phyloP scores from a whole-genome alignment of 2,329 filamentous ascomycete species.

The Lasiodiplodia citricola region DNA sequence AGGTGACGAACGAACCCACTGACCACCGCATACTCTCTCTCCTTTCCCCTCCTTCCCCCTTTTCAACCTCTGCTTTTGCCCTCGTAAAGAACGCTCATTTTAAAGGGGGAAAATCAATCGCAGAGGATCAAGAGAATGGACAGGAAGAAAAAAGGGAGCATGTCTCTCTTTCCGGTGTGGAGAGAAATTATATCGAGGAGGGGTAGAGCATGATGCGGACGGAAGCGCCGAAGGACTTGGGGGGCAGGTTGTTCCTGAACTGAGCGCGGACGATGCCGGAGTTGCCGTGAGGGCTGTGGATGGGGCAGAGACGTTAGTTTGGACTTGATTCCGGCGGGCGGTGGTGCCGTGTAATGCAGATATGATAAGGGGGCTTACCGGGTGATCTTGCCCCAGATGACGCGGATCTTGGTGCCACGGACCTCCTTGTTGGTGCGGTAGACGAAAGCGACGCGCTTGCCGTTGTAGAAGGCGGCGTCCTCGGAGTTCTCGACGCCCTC shows the following conservation, averaged over 20 bases:
- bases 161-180: not conserved
- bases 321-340: not conserved
- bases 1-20: no score
- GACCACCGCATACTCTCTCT: no score
- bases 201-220: slow-evolving; percentile 96
- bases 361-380: slow-evolving; percentile 46
- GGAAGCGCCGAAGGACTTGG: slow-evolving; percentile 73
- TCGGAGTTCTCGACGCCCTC: slow-evolving; percentile 79
- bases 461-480: slow-evolving; percentile 92
- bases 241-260: slow-evolving; percentile 90
- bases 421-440: slow-evolving; percentile 93
- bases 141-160: not conserved
- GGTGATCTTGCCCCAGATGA: slow-evolving; percentile 98
- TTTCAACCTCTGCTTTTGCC: no score
- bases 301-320: not conserved
- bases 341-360: not conserved
- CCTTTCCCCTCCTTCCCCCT: no score
- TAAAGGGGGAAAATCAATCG: no score
- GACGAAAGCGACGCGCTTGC: slow-evolving; percentile 97
- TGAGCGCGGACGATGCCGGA: slow-evolving; percentile 94
- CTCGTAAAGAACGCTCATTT: no score
- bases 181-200: slow-evolving; percentile 26
- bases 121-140: no score
- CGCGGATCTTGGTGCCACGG: slow-evolving; percentile 90
- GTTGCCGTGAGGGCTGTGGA: slow-evolving; percentile 65